Evolutionary conservation across 1,284 basidiomycete genomes (phyloP).

Genomic region (Omphalotus olearius): DNA sequence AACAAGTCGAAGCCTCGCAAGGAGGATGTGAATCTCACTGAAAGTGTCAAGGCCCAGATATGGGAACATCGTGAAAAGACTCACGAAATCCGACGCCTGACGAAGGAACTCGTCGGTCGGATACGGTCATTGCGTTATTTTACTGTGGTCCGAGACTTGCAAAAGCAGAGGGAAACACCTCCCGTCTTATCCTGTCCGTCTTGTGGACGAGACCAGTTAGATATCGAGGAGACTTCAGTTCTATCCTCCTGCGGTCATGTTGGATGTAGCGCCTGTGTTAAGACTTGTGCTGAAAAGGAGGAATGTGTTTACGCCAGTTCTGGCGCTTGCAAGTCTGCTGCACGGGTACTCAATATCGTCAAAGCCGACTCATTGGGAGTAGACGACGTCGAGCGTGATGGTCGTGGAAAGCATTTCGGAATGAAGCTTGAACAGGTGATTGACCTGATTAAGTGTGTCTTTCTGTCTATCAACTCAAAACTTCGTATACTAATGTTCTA

Average conservation of each 20-base stretch:
- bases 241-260: constrained; percentile 89
- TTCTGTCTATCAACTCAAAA: neutral
- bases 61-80: constrained; percentile 87
- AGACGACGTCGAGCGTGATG: constrained; percentile 72
- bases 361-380: constrained; percentile 79
- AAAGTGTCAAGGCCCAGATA: constrained; percentile 54
- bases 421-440: constrained; percentile 87
- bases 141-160: constrained; percentile 83
- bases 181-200: constrained; percentile 57
- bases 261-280: constrained; percentile 76
- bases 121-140: constrained; percentile 89
- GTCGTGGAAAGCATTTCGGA: constrained; percentile 78
- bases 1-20: constrained; percentile 49
- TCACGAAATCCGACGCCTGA: constrained; percentile 77
- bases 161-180: constrained; percentile 62
- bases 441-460: constrained; percentile 71
- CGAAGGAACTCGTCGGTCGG: constrained; percentile 85
- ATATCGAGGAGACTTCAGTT: constrained; percentile 72
- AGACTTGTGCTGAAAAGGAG: constrained; percentile 67
- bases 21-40: constrained; percentile 50
- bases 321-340: constrained; percentile 70
- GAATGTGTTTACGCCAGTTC: constrained; percentile 73
- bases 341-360: constrained; percentile 75
- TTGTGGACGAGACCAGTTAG: constrained; percentile 53
- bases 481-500: constrained; percentile 11